Conservation (phyloP, 495 filamentous ascomycete species). For the Bathelium albidoporum region DNA sequence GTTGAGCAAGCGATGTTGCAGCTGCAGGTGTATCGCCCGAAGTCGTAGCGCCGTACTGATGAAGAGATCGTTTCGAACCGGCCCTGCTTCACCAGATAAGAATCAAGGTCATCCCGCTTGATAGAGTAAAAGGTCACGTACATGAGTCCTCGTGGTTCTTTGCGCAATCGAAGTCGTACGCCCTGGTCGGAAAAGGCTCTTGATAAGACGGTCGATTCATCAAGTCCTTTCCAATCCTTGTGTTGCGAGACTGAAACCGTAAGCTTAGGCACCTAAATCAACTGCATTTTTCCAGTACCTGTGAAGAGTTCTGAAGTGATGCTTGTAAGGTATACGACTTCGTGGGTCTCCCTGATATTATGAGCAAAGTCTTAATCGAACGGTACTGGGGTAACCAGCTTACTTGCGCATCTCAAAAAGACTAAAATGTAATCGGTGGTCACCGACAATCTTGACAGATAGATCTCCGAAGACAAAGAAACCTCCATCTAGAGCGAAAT, state of each 20-base stretch:
- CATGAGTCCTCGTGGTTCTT: constrained; percentile 50
- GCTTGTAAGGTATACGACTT: constrained; percentile 57
- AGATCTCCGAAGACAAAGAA: constrained; percentile 98
- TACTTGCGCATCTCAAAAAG: constrained; percentile 76
- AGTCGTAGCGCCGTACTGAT: neutral
- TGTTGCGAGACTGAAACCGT: constrained; percentile 48
- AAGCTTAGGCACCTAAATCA: neutral
- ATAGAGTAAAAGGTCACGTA: neutral
- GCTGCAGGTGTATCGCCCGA: neutral
- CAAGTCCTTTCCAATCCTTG: constrained; percentile 79
- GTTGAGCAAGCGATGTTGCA: neutral
- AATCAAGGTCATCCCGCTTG: neutral
- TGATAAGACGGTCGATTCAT: constrained; percentile 84
- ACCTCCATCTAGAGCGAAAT: constrained; percentile 57
- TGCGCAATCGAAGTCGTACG: constrained; percentile 77
- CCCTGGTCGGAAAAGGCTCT: constrained; percentile 93
- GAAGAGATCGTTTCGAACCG: neutral
- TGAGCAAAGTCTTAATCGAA: too few relatives aligned
- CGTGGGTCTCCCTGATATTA: constrained; percentile 33
- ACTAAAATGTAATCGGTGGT: constrained; percentile 71
- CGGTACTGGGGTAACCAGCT: constrained; percentile 20
- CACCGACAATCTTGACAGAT: constrained; percentile 72
- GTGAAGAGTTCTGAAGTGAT: constrained; percentile 65
- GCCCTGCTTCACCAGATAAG: neutral
- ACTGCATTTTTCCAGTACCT: constrained; percentile 35